Conservation (phyloP, 139 green algal species). For the Zygnema cylindricum region DNA sequence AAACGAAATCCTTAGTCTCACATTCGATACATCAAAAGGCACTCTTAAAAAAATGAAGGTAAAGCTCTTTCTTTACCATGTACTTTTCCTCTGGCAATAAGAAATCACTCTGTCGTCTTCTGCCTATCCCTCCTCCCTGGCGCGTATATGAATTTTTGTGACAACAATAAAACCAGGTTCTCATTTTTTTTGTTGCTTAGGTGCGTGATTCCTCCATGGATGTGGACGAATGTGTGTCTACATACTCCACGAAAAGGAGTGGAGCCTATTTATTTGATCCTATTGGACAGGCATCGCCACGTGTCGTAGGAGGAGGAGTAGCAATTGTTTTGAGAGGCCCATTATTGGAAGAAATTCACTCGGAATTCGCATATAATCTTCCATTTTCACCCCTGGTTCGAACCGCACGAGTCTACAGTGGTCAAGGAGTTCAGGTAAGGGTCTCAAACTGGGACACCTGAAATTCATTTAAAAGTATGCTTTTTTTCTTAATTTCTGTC, state of each 20-base stretch:
- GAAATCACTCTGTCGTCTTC: background rate
- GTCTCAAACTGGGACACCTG: too few species aligned
- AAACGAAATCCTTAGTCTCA: background rate
- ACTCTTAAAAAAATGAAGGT: background rate
- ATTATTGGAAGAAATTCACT: constrained; percentile 40
- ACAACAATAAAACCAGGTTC: too few species aligned
- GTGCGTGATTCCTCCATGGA: background rate
- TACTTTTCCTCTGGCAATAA: background rate
- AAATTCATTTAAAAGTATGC: too few species aligned
- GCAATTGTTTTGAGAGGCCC: constrained; percentile 4
- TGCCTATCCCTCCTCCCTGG: constrained; percentile 8
- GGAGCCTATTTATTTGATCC: constrained; percentile 54
- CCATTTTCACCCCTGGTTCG: background rate
- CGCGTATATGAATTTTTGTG: too few species aligned
- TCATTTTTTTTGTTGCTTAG: background rate
- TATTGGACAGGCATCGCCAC: background rate
- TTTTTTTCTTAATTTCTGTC: too few species aligned
- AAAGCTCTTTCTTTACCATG: background rate
- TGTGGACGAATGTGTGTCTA: constrained; percentile 26
- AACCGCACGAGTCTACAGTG: background rate
- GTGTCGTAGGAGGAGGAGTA: constrained; percentile 10
- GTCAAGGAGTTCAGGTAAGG: background rate
- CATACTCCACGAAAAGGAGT: background rate
- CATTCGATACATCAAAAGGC: background rate
- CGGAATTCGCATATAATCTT: background rate